Conservation (phyloP, 371 early-diverging fungal species). For the Rhizomucor pusillus region DNA sequence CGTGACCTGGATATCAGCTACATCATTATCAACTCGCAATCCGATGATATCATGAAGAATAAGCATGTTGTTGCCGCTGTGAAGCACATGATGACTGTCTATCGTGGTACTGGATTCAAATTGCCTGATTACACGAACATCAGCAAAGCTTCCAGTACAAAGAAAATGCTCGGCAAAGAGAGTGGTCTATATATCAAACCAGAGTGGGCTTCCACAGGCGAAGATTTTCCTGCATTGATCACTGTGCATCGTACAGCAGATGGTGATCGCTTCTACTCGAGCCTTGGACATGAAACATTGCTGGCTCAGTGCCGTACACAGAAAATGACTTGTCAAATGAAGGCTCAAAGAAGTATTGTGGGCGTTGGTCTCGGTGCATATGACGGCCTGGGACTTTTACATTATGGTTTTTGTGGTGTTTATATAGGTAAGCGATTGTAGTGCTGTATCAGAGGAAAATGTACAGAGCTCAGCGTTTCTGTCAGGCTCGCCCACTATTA, state of each 20-base stretch:
- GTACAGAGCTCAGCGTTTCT: not conserved
- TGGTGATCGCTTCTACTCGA: conserved; percentile 55
- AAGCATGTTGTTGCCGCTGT: conserved; percentile 43
- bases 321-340: conserved; percentile 77
- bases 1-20: conserved; percentile 55
- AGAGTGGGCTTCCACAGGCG: conserved; percentile 30
- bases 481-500: conserved; percentile 28
- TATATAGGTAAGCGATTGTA: conserved; percentile 55
- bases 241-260: conserved; percentile 54
- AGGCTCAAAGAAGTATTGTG: conserved; percentile 61
- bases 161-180: conserved; percentile 54
- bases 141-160: conserved; percentile 55
- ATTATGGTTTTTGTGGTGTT: conserved; percentile 70
- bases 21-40: conserved; percentile 60
- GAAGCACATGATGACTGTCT: conserved; percentile 17
- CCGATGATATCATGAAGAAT: conserved; percentile 65
- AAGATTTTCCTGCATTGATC: conserved; percentile 47
- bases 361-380: conserved; percentile 63
- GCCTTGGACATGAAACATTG: conserved; percentile 63
- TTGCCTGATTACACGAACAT: conserved; percentile 55
- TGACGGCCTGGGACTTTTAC: conserved; percentile 74
- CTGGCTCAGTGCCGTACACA: conserved; percentile 78
- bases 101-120: conserved; percentile 30
- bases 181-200: conserved; percentile 51
- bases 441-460: not conserved